These are phyloP conservation scores for Strobilomyces echinocephalus DNA, from an alignment of 768 basidiomycete species.

Conservation along the genomic window DNA sequence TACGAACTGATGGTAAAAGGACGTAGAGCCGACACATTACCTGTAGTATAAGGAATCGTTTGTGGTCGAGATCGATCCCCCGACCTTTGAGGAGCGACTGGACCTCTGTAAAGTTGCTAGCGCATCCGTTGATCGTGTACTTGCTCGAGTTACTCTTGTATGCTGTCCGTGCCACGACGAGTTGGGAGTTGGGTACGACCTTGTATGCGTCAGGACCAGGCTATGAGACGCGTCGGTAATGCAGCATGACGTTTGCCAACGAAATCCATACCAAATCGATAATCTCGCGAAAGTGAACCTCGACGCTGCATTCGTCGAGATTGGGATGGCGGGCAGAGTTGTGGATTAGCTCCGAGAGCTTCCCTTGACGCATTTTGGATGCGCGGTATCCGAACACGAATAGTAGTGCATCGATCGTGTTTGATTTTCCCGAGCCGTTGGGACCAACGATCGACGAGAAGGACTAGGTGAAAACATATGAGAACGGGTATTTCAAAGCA, in stretches of 20 bases:
- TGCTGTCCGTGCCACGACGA: constrained; percentile 84
- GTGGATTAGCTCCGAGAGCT: constrained; percentile 94
- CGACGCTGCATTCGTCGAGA: constrained; percentile 86
- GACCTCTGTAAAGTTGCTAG: constrained; percentile 82
- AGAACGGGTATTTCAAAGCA: neutral
- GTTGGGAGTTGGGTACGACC: constrained; percentile 74
- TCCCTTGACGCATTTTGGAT: constrained; percentile 96
- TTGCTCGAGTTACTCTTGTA: constrained; percentile 85
- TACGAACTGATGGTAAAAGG: neutral
- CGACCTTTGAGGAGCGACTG: constrained; percentile 84
- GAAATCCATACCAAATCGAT: constrained; percentile 63
- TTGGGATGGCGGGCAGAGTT: constrained; percentile 86
- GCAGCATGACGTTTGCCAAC: no score
- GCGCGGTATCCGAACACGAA: constrained; percentile 99
- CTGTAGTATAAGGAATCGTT: constrained; percentile 96
- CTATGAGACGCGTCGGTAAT: constrained; percentile 35
- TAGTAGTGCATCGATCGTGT: constrained; percentile 94
- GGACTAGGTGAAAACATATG: constrained; percentile 47
- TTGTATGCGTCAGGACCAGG: constrained; percentile 85
- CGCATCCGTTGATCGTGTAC: constrained; percentile 85
- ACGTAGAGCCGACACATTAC: constrained; percentile 30
- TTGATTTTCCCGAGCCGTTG: constrained; percentile 97
- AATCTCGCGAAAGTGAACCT: constrained; percentile 95
- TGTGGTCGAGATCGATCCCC: constrained; percentile 96
- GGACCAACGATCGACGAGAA: constrained; percentile 98